phyloP scores from a whole-genome alignment of 352 stramenopile species.

The Bremia lactucae region DNA sequence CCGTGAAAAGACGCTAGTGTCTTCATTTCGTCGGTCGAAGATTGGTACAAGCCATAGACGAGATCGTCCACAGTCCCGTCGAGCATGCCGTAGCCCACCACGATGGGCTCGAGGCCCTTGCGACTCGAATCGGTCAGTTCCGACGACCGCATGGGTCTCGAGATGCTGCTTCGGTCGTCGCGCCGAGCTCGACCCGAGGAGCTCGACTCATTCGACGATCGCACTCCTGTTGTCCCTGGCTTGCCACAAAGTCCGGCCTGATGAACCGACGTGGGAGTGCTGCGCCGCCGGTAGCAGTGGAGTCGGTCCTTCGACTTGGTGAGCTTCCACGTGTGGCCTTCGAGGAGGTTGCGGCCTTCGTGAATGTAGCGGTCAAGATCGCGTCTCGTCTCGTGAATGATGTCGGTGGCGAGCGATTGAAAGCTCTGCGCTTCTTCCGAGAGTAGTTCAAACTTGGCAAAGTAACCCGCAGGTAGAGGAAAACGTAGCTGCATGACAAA shows the following conservation, averaged over 20 bases:
- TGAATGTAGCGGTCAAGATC: constrained; percentile 48
- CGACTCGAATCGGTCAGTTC: constrained; percentile 27
- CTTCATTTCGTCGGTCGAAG: constrained; percentile 48
- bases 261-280: constrained; percentile 11
- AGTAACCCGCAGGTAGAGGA: constrained; percentile 53
- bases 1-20: constrained; percentile 33
- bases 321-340: constrained; percentile 55
- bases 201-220: constrained; percentile 18
- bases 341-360: constrained; percentile 43
- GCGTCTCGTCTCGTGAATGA: constrained; percentile 49
- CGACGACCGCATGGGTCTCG: constrained; percentile 18
- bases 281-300: constrained; percentile 43
- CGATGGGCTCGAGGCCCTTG: constrained; percentile 32
- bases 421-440: constrained; percentile 41
- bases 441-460: constrained; percentile 60
- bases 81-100: constrained; percentile 38
- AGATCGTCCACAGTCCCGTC: constrained; percentile 42
- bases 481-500: constrained; percentile 59
- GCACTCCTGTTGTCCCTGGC: constrained; percentile 4
- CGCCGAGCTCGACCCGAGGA: constrained; percentile 17
- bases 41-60: constrained; percentile 42
- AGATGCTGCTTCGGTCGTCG: constrained; percentile 12
- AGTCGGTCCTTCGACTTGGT: constrained; percentile 56
- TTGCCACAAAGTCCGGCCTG: constrained; percentile 34
- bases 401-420: constrained; percentile 42